Conservation (phyloP, 2,329 filamentous ascomycete species). For the Arthrobotrys sinensis region DNA sequence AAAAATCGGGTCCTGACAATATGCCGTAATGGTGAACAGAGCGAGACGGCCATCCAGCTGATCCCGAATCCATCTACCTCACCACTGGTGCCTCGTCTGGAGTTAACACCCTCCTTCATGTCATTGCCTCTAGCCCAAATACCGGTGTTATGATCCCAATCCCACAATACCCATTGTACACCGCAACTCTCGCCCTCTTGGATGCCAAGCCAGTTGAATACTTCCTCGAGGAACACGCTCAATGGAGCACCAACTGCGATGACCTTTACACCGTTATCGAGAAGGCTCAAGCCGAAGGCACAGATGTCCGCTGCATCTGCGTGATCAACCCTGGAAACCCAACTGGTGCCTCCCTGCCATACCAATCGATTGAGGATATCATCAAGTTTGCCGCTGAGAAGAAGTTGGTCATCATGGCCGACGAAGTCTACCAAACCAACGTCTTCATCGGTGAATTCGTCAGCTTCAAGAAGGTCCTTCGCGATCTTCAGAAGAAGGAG, state of each 20-base stretch:
- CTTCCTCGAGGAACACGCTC: slow-evolving; percentile 86
- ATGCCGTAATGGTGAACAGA: slow-evolving; percentile 68
- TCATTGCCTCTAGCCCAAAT: slow-evolving; percentile 83
- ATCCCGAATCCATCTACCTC: slow-evolving; percentile 87
- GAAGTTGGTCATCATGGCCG: slow-evolving; percentile 89
- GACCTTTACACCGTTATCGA: slow-evolving; percentile 81
- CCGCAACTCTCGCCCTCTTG: slow-evolving; percentile 87
- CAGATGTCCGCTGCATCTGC: slow-evolving; percentile 91
- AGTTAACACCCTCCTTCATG: slow-evolving; percentile 91
- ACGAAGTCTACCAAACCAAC: slow-evolving; percentile 99
- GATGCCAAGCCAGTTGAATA: slow-evolving; percentile 92
- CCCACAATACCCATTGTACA: slow-evolving; percentile 98
- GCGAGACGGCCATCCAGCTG: slow-evolving; percentile 89
- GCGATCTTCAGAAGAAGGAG: slow-evolving; percentile 81
- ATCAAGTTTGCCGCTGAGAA: slow-evolving; percentile 88
- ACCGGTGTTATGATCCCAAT: slow-evolving; percentile 94
- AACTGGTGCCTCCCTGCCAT: slow-evolving; percentile 86
- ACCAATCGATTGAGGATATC: slow-evolving; percentile 85
- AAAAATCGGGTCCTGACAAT: slow-evolving; percentile 2
- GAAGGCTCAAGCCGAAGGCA: slow-evolving; percentile 81
- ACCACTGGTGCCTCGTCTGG: slow-evolving; percentile 92
- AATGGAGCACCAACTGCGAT: slow-evolving; percentile 90
- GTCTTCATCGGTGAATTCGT: slow-evolving; percentile 94
- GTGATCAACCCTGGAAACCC: slow-evolving; percentile 99
- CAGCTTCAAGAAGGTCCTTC: slow-evolving; percentile 92